Evolutionary conservation across 129 eudicot genomes (phyloP).

Genomic region (Chrysanthemum makinoi): DNA sequence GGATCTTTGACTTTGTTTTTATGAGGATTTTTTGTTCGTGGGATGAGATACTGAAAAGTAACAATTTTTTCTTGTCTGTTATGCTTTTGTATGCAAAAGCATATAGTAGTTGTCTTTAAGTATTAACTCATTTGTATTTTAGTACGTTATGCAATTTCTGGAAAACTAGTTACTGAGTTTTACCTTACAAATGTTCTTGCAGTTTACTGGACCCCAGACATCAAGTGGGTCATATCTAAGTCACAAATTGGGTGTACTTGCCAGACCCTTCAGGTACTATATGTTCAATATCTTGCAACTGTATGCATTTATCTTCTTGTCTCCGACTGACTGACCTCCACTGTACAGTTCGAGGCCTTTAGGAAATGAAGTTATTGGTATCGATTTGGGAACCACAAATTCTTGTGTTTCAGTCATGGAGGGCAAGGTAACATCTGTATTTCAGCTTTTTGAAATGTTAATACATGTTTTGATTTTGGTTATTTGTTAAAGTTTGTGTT

Average conservation of each 20-base stretch:
- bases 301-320: neutral
- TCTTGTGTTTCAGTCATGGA: slow-evolving; percentile 98
- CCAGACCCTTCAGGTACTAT: slow-evolving; percentile 76
- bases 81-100: no score
- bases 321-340: neutral
- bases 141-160: neutral
- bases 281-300: neutral
- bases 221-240: slow-evolving; percentile 39
- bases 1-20: no score
- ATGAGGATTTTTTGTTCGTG: no score
- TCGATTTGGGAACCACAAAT: slow-evolving; percentile 97
- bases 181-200: slow-evolving; percentile 25
- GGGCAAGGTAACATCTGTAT: slow-evolving; percentile 59
- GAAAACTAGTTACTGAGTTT: neutral
- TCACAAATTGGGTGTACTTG: slow-evolving; percentile 48
- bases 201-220: slow-evolving; percentile 60
- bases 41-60: no score
- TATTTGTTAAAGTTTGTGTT: neutral
- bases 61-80: no score
- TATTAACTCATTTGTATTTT: neutral
- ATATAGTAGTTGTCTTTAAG: no score
- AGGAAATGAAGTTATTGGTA: slow-evolving; percentile 93
- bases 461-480: neutral
- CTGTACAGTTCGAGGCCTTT: slow-evolving; percentile 64
- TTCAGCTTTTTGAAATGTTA: neutral